Evolutionary conservation across 192 early-diverging fungal species (phyloP), one percentile per base, ranked within the genome.

Genomic region (Coemansia sp.): DNA sequence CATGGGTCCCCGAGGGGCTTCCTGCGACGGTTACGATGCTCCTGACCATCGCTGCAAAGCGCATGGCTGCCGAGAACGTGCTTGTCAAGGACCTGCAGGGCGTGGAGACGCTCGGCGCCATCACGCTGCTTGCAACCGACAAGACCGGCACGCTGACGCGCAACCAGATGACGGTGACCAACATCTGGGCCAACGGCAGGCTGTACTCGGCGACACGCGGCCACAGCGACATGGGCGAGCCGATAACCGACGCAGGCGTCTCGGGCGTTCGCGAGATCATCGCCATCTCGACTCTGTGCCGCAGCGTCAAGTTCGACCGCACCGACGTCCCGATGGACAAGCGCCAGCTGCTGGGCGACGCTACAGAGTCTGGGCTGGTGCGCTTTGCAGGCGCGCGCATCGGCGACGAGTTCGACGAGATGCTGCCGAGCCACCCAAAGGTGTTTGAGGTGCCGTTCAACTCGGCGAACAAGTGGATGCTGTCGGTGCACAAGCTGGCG

Each of bases 381-480:
- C 88, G 94, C 10, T 92, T 92, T 75, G 93, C 95, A 4, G 85
- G 88, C 23, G 67, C 80, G 42, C 87, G 89, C 66, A 76, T 95
- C 33, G 34, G 45, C 16, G 71, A 71, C 21, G 84, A 92, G 62
- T 93, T 92, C 84, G 95, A 96, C 77, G 70, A 84, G 58, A 59
- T 93, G 57, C 52, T 67, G 34, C 86, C 88, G 18, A 43, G 55
- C 34, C 91, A 92, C 67, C 90, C 91, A 51, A 95, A 94, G 79
- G 92, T 94, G 66, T 92, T 95, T 82, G 95, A 96, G 79, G 88
- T 96, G 39, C 94, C 96, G 13, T 96, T 98, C 87, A 96, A 94
- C 84, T 93, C 91, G 26, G 90, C 95, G 23, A 95, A 90, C 87
- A 98, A 98, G 74, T 95, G 93, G 95, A 88, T 87, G 66, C 89